Conservation (phyloP, 352 stramenopile species). For the Phytophthora pluvialis region DNA sequence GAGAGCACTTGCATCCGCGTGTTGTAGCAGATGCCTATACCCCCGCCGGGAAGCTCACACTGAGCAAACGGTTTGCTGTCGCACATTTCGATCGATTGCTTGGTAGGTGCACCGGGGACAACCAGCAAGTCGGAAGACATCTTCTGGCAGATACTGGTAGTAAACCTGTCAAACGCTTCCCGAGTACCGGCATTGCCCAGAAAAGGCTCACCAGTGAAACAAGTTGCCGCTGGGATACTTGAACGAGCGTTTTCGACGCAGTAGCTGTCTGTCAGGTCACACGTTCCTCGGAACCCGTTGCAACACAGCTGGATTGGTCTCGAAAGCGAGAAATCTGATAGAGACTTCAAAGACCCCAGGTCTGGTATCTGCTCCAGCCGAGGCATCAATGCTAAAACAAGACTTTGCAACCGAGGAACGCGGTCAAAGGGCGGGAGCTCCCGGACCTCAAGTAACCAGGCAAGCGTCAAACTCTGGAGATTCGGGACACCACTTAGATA, state of each 20-base stretch:
- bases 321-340: slow-evolving; percentile 15
- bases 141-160: slow-evolving; percentile 19
- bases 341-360: slow-evolving; percentile 1
- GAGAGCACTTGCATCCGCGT: slow-evolving; percentile 33
- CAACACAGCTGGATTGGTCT: slow-evolving; percentile 23
- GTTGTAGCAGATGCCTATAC: slow-evolving; percentile 29
- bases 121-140: slow-evolving; percentile 12
- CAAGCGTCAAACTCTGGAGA: slow-evolving; percentile 29
- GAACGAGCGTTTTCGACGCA: slow-evolving; percentile 10
- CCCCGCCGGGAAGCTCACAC: slow-evolving; percentile 10
- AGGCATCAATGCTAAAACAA: slow-evolving; percentile 18
- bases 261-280: slow-evolving; percentile 27
- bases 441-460: slow-evolving; percentile 10
- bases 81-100: slow-evolving; percentile 29
- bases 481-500: slow-evolving; percentile 28
- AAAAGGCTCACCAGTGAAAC: slow-evolving; percentile 20
- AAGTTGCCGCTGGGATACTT: slow-evolving; percentile 16
- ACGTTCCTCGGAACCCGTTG: slow-evolving; percentile 30
- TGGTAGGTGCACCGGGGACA: slow-evolving; percentile 5
- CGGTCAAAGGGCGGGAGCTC: slow-evolving; percentile 14
- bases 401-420: slow-evolving; percentile 10
- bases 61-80: slow-evolving; percentile 25
- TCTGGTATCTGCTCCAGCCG: slow-evolving; percentile 20
- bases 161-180: slow-evolving; percentile 17
- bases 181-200: slow-evolving; percentile 18